Evolutionary conservation across 2,329 filamentous ascomycete species (phyloP).

Genomic region (Aspergillus nomiae): DNA sequence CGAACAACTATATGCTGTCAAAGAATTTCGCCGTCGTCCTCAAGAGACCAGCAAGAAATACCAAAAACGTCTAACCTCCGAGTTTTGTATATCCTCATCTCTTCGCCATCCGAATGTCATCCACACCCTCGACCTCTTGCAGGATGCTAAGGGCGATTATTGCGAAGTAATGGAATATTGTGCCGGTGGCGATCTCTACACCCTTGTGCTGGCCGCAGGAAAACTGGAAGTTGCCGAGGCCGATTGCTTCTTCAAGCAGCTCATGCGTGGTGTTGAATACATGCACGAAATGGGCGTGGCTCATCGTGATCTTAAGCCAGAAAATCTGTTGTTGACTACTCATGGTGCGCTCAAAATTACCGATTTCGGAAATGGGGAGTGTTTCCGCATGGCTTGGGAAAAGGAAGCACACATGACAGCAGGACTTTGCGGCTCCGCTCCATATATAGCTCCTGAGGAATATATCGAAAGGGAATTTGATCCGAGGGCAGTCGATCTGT

Average conservation of each 20-base stretch:
- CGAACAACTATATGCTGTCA: conserved; percentile 95
- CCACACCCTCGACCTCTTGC: conserved; percentile 90
- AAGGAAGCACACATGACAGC: conserved; percentile 98
- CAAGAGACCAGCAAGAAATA: conserved; percentile 97
- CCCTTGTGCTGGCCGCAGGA: conserved; percentile 82
- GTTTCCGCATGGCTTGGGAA: conserved; percentile 99
- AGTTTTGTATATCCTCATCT: conserved; percentile 98
- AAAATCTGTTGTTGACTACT: conserved; percentile 91
- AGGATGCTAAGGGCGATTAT: conserved; percentile 95
- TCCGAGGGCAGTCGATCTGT: conserved; percentile 94
- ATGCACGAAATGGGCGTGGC: conserved; percentile 99
- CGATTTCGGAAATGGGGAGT: conserved; percentile 98
- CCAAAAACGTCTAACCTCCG: conserved; percentile 92
- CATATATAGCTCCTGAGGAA: conserved; percentile 96
- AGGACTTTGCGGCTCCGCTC: conserved; percentile 91
- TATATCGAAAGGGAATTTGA: conserved; percentile 96
- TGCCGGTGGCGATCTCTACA: conserved; percentile 93
- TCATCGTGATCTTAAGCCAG: conserved; percentile 93
- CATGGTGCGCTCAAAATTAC: conserved; percentile 95
- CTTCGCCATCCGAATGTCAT: conserved; percentile 97
- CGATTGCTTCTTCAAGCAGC: conserved; percentile 98
- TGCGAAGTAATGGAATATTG: conserved; percentile 99
- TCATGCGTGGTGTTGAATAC: conserved; percentile 98
- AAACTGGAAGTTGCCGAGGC: conserved; percentile 88
- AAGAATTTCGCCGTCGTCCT: conserved; percentile 92